Evolutionary conservation across 352 stramenopile genomes (phyloP), one percentile per base, ranked within the genome.

Genomic region (Globisporangium middletonii): DNA sequence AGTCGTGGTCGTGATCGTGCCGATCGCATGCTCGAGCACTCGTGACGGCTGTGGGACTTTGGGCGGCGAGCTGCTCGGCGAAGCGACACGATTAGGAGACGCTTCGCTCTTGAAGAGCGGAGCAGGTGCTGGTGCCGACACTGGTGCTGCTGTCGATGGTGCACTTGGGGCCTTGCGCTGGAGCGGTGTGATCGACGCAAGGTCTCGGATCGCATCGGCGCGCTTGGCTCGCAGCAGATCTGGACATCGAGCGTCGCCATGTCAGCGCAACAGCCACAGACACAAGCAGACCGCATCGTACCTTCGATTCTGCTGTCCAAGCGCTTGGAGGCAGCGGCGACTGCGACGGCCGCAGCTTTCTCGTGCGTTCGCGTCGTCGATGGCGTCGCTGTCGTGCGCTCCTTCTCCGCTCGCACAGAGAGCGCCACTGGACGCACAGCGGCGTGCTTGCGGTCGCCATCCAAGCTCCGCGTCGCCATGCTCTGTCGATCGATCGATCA

Each of bases 251-350:
- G 15, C 35, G 53, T 43, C 33, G 19, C 2, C n/a, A 13, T 43
- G 49, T 4, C 4, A 11, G 33, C 26, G 53, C 30, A 12, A 37
- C 16, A 19, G 18, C 2, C 11, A n/a, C 30, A 16, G 9, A 30
- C 0, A 28, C 30, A n/a, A 3, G 23, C 23, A 23, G 23, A 23
- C 23, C 23, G n/a, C 41, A 26, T 8, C 15, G 4, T 30, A 62
- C 57, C 57, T 59, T 64, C 45, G 19, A 53, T 64, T 18, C 50
- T 64, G 43, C 45, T 64, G 35, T 56, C 52, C 6, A 64, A 49
- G 38, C 38, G 41, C 27, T 9, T 38, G 5, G 42, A 46, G 0
- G 27, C 35, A 19, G 51, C 13, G 4, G 43, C 44, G 53, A 52
- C 15, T 52, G 45, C 9, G 26, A 27, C 33, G 28, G 57, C 2